These are phyloP conservation scores for Przewalskia tangutica DNA, from an alignment of 257 asterid species.

Conservation along the genomic window DNA sequence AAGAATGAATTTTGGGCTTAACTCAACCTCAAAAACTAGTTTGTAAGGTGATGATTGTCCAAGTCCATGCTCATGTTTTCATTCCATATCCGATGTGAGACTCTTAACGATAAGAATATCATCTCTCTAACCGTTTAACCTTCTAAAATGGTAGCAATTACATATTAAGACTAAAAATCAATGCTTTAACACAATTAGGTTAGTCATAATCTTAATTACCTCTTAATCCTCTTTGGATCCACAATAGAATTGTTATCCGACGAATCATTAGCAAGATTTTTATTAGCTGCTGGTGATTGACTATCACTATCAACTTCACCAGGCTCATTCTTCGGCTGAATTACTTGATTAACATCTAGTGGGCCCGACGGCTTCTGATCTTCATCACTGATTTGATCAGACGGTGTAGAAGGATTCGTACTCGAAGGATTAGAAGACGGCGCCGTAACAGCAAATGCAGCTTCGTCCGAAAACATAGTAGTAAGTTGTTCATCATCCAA, in stretches of 20 bases:
- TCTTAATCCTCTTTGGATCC: constrained; percentile 84
- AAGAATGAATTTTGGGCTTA: too few species aligned
- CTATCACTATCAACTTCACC: constrained; percentile 37
- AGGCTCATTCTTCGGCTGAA: constrained; percentile 57
- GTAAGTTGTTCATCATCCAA: constrained; percentile 73
- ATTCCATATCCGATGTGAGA: too few species aligned
- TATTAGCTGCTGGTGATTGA: constrained; percentile 4
- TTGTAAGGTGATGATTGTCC: too few species aligned
- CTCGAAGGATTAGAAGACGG: constrained; percentile 42
- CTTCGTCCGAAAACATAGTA: constrained; percentile 65
- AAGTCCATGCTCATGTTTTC: too few species aligned
- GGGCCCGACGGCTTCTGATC: constrained; percentile 14
- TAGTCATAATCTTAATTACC: constrained; percentile 28
- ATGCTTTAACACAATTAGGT: background rate
- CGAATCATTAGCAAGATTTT: constrained; percentile 12
- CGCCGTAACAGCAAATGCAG: constrained; percentile 12
- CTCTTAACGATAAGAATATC: too few species aligned
- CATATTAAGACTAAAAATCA: background rate
- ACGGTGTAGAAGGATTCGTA: constrained; percentile 53
- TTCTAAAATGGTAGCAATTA: background rate
- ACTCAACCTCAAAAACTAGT: too few species aligned
- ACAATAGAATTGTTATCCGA: constrained; percentile 22
- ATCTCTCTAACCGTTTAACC: background rate
- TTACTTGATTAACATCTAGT: background rate
- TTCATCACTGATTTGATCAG: constrained; percentile 59